Conservation (phyloP, 2,329 filamentous ascomycete genomes). For the Curvularia sp. region DNA sequence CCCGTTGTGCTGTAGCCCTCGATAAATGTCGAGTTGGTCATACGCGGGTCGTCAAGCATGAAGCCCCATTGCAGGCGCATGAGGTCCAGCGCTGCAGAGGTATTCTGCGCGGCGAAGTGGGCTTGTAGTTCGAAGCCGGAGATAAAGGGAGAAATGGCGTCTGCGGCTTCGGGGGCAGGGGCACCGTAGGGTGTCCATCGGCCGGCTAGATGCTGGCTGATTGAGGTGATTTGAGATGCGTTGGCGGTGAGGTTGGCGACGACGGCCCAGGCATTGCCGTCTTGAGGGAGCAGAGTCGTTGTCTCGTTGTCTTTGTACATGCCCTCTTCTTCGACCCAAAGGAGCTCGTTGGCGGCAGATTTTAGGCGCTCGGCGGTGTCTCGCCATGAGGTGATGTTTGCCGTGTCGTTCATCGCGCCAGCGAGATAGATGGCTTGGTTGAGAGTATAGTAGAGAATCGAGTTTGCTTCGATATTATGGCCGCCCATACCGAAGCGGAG, state of each 20-base stretch:
- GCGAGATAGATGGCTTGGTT: conserved; percentile 61
- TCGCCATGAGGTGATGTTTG: conserved; percentile 53
- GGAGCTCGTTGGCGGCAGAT: conserved; percentile 55
- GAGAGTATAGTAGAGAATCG: conserved; percentile 60
- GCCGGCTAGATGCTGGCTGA: conserved; percentile 42
- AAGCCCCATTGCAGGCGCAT: conserved; percentile 61
- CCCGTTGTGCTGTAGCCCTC: conserved; percentile 59
- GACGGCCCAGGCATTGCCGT: conserved; percentile 55
- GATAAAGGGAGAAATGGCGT: conserved; percentile 58
- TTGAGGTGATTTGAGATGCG: conserved; percentile 35
- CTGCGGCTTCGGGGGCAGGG: conserved; percentile 56
- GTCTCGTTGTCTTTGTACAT: conserved; percentile 64
- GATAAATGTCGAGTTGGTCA: conserved; percentile 62
- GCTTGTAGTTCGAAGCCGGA: conserved; percentile 57
- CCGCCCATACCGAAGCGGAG: conserved; percentile 59
- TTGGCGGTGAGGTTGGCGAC: conserved; percentile 49
- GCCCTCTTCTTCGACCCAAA: conserved; percentile 58
- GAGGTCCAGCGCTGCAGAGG: conserved; percentile 52
- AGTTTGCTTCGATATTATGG: conserved; percentile 57
- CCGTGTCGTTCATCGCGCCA: conserved; percentile 54
- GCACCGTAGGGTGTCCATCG: conserved; percentile 56
- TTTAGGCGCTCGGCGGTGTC: conserved; percentile 53
- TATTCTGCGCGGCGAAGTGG: conserved; percentile 53
- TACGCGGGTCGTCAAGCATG: conserved; percentile 62
- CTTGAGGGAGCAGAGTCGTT: conserved; percentile 58